Conservation (phyloP, 306 rosid species). For the Castanea mollissima region DNA sequence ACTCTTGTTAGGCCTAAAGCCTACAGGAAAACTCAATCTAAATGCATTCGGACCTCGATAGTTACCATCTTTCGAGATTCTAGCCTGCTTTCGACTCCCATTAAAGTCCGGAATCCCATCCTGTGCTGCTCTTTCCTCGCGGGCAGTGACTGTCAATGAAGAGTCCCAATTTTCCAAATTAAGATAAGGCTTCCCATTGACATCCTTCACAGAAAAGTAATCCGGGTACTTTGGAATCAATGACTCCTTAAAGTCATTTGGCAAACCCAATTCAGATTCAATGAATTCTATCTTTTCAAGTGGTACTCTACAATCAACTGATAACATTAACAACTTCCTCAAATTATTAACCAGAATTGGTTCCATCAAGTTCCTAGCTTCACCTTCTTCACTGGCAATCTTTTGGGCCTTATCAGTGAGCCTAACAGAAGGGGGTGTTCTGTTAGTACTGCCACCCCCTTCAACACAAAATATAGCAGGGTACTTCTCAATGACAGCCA, state of each 20-base stretch:
- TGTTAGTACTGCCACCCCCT: conserved; percentile 39
- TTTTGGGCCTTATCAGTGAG: conserved; percentile 53
- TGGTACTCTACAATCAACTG: conserved; percentile 62
- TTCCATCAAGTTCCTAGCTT: conserved; percentile 51
- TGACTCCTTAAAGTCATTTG: conserved; percentile 41
- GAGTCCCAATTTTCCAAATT: conserved; percentile 84
- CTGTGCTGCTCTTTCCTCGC: conserved; percentile 45
- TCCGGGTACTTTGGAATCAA: conserved; percentile 60
- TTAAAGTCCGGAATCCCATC: conserved; percentile 34
- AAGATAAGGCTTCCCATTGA: conserved; percentile 50
- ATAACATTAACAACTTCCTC: conserved; percentile 71
- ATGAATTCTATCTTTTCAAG: conserved; percentile 54
- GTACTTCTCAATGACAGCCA: conserved; percentile 66
- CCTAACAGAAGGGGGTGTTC: conserved; percentile 50
- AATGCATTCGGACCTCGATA: conserved; percentile 59
- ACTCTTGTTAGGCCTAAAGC: conserved; percentile 69
- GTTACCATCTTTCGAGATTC: conserved; percentile 71
- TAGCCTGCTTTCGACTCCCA: conserved; percentile 38
- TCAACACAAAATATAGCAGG: conserved; percentile 64
- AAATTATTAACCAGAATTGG: conserved; percentile 65
- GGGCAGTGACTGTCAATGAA: conserved; percentile 54
- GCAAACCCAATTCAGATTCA: conserved; percentile 62
- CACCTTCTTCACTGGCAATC: conserved; percentile 52
- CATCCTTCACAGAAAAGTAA: conserved; percentile 47
- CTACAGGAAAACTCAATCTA: conserved; percentile 58